Percentiles rank a stretch among this genome's conserved stretches.
phyloP scores from a whole-genome alignment of 2,329 filamentous ascomycete species.

The Tolypocladium cylindrosporum region DNA sequence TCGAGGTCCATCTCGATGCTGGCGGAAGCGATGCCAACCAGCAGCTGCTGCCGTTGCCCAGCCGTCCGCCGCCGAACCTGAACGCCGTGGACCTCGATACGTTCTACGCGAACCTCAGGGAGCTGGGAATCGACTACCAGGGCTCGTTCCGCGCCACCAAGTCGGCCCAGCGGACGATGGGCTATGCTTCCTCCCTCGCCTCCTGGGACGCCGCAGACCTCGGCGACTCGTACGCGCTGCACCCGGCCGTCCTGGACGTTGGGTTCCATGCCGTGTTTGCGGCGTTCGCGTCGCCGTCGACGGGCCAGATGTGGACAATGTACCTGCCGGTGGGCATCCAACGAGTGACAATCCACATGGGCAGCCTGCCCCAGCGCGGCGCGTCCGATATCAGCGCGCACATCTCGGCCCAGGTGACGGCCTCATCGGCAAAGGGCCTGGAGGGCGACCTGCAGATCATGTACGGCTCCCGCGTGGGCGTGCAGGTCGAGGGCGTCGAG shows the following conservation, averaged over 20 bases:
- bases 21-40: neutral
- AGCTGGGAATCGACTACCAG: neutral
- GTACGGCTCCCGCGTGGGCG: neutral
- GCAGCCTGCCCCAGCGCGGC: neutral
- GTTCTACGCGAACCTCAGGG: neutral
- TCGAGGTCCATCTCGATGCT: neutral
- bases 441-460: neutral
- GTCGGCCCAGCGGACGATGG: neutral
- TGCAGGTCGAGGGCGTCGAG: neutral
- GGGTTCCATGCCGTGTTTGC: neutral
- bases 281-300: neutral
- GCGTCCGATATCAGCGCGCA: neutral
- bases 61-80: neutral
- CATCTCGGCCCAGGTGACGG: neutral
- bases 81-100: neutral
- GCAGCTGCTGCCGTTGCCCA: neutral
- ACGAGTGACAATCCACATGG: neutral
- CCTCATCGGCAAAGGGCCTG: neutral
- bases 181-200: neutral
- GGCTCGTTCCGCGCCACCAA: neutral
- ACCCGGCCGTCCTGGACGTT: neutral
- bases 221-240: neutral
- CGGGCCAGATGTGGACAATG: neutral
- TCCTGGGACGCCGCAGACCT: neutral
- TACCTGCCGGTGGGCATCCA: neutral